A percentile compares a stretch with the other conserved stretches of the same genome.
phyloP scores from a whole-genome alignment of 2,329 filamentous ascomycete genomes.

The Cladophialophora chaetospira region DNA sequence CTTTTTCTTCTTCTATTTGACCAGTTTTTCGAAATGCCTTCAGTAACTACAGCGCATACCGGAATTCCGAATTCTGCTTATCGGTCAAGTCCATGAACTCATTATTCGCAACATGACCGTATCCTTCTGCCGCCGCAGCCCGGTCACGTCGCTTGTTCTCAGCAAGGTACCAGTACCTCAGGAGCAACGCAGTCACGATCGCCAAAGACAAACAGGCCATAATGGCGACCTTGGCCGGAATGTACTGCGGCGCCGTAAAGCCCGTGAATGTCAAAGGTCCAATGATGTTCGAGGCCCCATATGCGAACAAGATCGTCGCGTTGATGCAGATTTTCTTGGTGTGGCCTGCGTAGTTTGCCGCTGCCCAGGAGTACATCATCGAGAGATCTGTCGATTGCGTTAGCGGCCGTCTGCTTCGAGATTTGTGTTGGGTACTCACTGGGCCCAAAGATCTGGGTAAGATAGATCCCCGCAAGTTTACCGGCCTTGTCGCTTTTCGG shows the following conservation, averaged over 20 bases:
- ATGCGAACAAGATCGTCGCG: conserved; percentile 49
- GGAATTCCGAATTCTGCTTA: conserved; percentile 37
- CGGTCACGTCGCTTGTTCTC: conserved; percentile 39
- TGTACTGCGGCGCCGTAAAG: conserved; percentile 46
- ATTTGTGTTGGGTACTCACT: too few relatives aligned
- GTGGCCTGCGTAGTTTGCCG: conserved; percentile 51
- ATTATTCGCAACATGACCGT: conserved; percentile 33
- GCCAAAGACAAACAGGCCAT: conserved; percentile 13
- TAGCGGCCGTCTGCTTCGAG: too few relatives aligned
- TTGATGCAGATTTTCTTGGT: conserved; percentile 53
- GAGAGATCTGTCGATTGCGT: conserved; percentile 44
- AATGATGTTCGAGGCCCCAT: conserved; percentile 51
- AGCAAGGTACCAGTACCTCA: conserved; percentile 34
- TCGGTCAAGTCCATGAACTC: conserved; percentile 37
- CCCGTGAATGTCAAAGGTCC: conserved; percentile 49
- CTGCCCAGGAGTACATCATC: conserved; percentile 45
- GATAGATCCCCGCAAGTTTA: conserved; percentile 49
- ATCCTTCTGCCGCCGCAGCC: conserved; percentile 35
- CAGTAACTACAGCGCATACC: conserved; percentile 28
- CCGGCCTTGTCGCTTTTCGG: conserved; percentile 42
- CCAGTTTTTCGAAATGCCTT: too few relatives aligned
- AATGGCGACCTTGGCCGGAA: conserved; percentile 46
- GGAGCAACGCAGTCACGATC: conserved; percentile 4
- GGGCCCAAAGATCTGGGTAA: conserved; percentile 49
- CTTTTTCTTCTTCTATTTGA: background rate